Evolutionary conservation across 1,284 basidiomycete species (phyloP).

Genomic region (Moesziomyces aphidis): DNA sequence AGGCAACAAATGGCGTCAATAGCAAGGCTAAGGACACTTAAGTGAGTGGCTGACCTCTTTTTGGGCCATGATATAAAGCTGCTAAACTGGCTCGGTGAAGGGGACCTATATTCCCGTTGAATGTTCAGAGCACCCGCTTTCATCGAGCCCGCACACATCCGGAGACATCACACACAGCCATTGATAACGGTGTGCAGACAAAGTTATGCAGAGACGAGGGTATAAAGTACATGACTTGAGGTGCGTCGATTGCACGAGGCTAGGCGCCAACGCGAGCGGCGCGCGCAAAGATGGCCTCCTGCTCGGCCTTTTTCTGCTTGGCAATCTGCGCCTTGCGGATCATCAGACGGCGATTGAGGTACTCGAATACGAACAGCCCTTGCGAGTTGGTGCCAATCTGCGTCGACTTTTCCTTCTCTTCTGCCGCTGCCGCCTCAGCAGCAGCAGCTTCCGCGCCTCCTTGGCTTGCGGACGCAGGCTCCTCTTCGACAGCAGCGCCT

Average conservation of each 20-base stretch:
- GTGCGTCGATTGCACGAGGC: not conserved
- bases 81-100: no score
- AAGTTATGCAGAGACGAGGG: slow-evolving; percentile 2
- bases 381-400: slow-evolving; percentile 50
- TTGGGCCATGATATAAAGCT: no score
- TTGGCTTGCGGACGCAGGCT: slow-evolving; percentile 5
- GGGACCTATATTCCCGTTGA: no score
- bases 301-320: slow-evolving; percentile 49
- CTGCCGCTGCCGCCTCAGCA: slow-evolving; percentile 6
- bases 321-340: slow-evolving; percentile 57
- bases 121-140: no score
- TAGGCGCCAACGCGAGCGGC: slow-evolving; percentile 45
- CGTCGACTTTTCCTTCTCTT: slow-evolving; percentile 36
- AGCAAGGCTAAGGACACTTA: no score
- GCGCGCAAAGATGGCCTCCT: slow-evolving; percentile 57
- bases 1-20: no score
- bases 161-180: no score
- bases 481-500: not conserved
- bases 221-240: slow-evolving; percentile 19
- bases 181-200: no score
- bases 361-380: slow-evolving; percentile 56
- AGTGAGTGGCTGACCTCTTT: no score
- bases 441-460: slow-evolving; percentile 1
- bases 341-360: slow-evolving; percentile 60
- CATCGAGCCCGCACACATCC: no score